Evolutionary conservation across 2,329 filamentous ascomycete genomes (phyloP).

Genomic region (Monascus ruber): DNA sequence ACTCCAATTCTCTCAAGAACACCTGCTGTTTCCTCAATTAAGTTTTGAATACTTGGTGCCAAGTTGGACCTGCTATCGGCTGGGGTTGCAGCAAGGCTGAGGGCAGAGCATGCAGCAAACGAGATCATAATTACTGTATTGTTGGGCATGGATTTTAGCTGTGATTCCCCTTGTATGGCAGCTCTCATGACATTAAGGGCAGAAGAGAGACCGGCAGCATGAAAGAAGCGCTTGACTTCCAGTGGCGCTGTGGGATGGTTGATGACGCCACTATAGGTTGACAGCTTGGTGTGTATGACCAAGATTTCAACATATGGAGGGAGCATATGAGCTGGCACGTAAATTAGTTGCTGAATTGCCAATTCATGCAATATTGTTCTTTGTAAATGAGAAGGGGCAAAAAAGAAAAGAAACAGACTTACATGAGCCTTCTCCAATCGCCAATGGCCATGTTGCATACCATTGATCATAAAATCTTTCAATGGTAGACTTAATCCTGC

Average conservation of each 20-base stretch:
- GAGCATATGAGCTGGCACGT: slow-evolving; percentile 27
- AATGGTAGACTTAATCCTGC: slow-evolving; percentile 46
- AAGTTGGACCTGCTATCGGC: slow-evolving; percentile 45
- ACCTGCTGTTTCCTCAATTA: slow-evolving; percentile 58
- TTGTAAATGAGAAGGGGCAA: neutral
- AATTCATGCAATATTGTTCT: too few species aligned
- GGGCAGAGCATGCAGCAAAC: slow-evolving; percentile 58
- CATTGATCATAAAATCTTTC: slow-evolving; percentile 56
- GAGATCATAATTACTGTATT: slow-evolving; percentile 72
- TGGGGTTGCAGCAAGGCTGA: slow-evolving; percentile 52
- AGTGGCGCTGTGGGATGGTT: slow-evolving; percentile 61
- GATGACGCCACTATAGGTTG: slow-evolving; percentile 63
- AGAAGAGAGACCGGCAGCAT: slow-evolving; percentile 58
- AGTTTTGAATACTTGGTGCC: slow-evolving; percentile 50
- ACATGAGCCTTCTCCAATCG: slow-evolving; percentile 45
- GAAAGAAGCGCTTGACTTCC: slow-evolving; percentile 62
- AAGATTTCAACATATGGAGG: slow-evolving; percentile 67
- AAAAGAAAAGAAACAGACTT: slow-evolving; percentile 8
- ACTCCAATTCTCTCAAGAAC: slow-evolving; percentile 59
- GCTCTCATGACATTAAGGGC: slow-evolving; percentile 64
- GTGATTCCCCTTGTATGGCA: slow-evolving; percentile 58
- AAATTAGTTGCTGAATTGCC: too few species aligned
- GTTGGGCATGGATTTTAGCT: slow-evolving; percentile 65
- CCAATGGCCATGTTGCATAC: slow-evolving; percentile 51
- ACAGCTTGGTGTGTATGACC: slow-evolving; percentile 59